Percentiles rank a stretch among this genome's conserved stretches.
These are phyloP conservation scores for Solanum appendiculatum DNA, from an alignment of 257 asterid species.

Conservation along the genomic window DNA sequence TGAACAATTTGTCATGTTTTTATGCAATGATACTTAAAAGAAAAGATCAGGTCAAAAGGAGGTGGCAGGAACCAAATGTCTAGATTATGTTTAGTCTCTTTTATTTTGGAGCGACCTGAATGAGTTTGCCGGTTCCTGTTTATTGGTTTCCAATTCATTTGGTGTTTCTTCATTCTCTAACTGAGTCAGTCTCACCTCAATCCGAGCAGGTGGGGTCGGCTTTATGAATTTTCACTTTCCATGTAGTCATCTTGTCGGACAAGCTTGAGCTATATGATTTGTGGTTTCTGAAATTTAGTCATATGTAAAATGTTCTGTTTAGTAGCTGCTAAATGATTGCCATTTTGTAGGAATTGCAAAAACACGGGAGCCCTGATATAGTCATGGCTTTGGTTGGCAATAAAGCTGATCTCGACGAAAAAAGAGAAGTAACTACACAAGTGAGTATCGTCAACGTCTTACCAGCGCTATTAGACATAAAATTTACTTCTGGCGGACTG, in stretches of 20 bases:
- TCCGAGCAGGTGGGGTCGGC: neutral
- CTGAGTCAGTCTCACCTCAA: neutral
- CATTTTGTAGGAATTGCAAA: slow-evolving; percentile 66
- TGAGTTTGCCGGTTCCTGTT: neutral
- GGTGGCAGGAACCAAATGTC: neutral
- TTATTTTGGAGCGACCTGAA: neutral
- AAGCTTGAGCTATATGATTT: neutral
- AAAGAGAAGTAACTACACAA: slow-evolving; percentile 71
- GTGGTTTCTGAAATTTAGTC: neutral
- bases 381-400: slow-evolving; percentile 97
- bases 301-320: neutral
- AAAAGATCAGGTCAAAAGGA: neutral
- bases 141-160: neutral
- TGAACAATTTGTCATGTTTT: neutral
- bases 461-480: neutral
- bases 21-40: neutral
- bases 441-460: slow-evolving; percentile 30
- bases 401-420: slow-evolving; percentile 91
- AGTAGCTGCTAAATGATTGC: neutral
- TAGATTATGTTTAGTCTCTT: neutral
- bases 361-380: slow-evolving; percentile 94
- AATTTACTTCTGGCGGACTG: neutral
- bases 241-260: neutral
- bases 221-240: neutral
- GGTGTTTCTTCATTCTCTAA: neutral